Conservation (phyloP, 208 protist species). For the Leishmania martiniquensis region DNA sequence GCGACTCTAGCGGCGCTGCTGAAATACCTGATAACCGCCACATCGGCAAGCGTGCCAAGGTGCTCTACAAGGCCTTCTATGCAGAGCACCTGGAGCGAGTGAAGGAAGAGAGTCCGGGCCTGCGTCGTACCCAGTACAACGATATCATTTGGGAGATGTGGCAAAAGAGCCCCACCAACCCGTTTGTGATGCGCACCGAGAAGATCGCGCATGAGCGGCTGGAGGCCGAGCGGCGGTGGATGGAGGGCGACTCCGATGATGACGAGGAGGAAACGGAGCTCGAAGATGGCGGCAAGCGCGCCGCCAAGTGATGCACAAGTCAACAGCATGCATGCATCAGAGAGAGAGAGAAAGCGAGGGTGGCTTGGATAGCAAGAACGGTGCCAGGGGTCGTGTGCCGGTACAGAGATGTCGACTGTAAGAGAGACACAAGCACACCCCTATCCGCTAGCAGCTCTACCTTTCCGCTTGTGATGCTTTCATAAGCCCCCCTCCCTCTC, state of each 20-base stretch:
- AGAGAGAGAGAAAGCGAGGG: neutral
- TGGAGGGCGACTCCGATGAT: constrained; percentile 59
- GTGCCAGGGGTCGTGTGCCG: neutral
- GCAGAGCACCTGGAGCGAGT: constrained; percentile 63
- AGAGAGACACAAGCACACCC: neutral
- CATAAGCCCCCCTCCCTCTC: neutral
- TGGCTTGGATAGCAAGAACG: neutral
- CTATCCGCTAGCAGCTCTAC: neutral
- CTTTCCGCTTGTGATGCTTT: neutral
- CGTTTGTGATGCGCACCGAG: constrained; percentile 87
- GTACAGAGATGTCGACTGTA: neutral
- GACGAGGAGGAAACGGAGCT: constrained; percentile 41
- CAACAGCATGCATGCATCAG: neutral
- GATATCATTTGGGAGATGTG: constrained; percentile 90
- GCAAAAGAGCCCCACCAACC: constrained; percentile 81
- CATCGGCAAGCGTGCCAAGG: constrained; percentile 82
- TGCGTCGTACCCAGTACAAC: constrained; percentile 90
- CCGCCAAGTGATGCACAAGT: constrained; percentile 17
- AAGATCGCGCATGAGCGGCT: constrained; percentile 55
- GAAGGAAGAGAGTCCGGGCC: constrained; percentile 73
- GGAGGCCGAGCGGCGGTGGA: constrained; percentile 78
- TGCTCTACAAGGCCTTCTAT: constrained; percentile 86
- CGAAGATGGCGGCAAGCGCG: constrained; percentile 1
- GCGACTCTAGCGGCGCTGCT: constrained; percentile 2
- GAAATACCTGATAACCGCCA: constrained; percentile 70